Percentiles rank a stretch among this genome's conserved stretches.
Conservation (phyloP, 164 flowering plant genomes). For the Dillenia turbinata region DNA sequence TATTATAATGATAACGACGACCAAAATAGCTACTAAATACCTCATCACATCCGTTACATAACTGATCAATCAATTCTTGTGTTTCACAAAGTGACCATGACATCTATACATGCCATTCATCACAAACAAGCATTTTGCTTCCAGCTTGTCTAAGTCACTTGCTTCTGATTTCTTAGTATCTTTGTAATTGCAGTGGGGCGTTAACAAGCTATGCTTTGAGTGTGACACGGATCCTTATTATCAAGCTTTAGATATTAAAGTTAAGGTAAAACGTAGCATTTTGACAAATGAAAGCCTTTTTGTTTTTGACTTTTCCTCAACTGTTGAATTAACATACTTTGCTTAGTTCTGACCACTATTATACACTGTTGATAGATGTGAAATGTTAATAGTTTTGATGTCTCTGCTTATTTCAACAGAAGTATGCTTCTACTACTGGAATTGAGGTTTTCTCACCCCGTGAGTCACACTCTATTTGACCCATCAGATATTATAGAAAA, state of each 20-base stretch:
- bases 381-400: too few species aligned
- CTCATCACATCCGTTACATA: not conserved
- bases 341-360: too few species aligned
- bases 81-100: not conserved
- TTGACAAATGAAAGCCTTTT: not conserved
- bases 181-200: constrained; percentile 62
- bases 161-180: not conserved
- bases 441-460: constrained; percentile 83
- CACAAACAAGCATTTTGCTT: not conserved
- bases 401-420: constrained; percentile 27
- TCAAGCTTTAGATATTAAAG: constrained; percentile 56
- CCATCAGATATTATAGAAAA: constrained; percentile 71
- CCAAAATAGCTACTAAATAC: not conserved
- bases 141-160: not conserved
- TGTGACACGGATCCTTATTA: constrained; percentile 86
- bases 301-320: not conserved
- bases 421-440: constrained; percentile 56
- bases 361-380: too few species aligned
- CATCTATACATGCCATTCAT: not conserved
- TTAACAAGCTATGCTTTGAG: constrained; percentile 83
- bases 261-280: constrained; percentile 46
- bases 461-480: constrained; percentile 87
- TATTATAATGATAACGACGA: not conserved
- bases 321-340: too few species aligned
- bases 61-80: not conserved